Evolutionary conservation across 2,329 filamentous ascomycete genomes (phyloP), one percentile per base, ranked within the genome.

Genomic region (Pseudomassariella vexata): DNA sequence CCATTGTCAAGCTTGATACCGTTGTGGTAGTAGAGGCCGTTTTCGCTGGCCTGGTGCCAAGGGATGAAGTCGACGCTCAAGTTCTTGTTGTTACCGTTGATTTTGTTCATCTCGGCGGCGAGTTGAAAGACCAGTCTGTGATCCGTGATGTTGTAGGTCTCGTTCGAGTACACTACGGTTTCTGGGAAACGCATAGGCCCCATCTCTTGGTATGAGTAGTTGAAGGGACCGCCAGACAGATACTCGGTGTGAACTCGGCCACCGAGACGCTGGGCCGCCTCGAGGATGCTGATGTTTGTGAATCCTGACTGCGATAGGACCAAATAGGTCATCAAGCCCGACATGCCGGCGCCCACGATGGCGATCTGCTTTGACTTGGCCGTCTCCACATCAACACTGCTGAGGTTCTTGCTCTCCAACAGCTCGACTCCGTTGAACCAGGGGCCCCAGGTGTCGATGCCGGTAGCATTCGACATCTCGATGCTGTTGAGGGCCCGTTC

Each of bases 121-220:
- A 83, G 62, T 47, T 81, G 73, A 50, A 80, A 82, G 0, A 82
- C 74, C 48, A 83, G 63, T 39, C 73, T 66, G 46, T 81, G 76
- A 42, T 82, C 79, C 7, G 69, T 66, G 40, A 82, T 75, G 37
- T 76, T 66, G 40, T 61, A 58, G 0, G 70, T 79, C 44, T 72
- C 63, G 40, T 77, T 76, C n/a, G 61, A 60, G 3, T 66, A 63
- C 18, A 66, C 64, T 3, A 65, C 49, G 3, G 62, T 65, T 11
- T 71, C 61, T 0, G 79, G 78, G 41, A 82, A 76, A 3, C 77
- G 61, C 76, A 82, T 82, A 0, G 76, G 74, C 0, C 79, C 79
- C 73, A 68, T 68, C 48, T 82, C 79, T 45, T 82, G 76, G 49
- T 83, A 82, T 14, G 77, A 76, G 46, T 82, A 82, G 38, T 81